Evolutionary conservation across 148 eudicot species (phyloP).

Genomic region (Polygonum maritimum): DNA sequence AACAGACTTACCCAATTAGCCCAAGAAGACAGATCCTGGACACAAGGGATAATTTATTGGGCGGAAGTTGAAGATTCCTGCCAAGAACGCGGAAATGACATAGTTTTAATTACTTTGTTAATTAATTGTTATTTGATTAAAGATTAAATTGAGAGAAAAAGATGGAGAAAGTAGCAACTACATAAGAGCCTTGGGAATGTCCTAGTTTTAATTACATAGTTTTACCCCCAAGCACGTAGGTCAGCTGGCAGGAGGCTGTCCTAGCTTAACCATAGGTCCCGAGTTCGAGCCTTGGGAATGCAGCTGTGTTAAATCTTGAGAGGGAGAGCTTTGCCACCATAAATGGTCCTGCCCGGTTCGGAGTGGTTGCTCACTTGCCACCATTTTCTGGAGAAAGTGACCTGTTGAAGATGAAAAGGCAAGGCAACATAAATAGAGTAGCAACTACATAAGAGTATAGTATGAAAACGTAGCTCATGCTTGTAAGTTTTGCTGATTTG

Average conservation of each 20-base stretch:
- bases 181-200: too few species aligned
- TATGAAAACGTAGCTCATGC: slow-evolving; percentile 32
- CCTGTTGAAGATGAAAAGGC: slow-evolving; percentile 21
- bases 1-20: slow-evolving; percentile 22
- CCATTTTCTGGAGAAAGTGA: slow-evolving; percentile 1
- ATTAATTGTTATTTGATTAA: not conserved
- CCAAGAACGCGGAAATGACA: not conserved
- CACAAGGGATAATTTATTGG: slow-evolving; percentile 20
- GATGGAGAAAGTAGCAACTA: not conserved
- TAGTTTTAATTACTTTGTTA: too few species aligned
- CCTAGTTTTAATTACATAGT: too few species aligned
- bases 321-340: too few species aligned
- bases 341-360: too few species aligned
- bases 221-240: too few species aligned
- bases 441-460: slow-evolving; percentile 31
- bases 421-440: slow-evolving; percentile 30
- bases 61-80: slow-evolving; percentile 29
- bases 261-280: too few species aligned
- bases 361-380: too few species aligned
- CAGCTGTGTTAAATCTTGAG: too few species aligned
- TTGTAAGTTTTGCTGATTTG: slow-evolving; percentile 33
- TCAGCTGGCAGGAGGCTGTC: too few species aligned
- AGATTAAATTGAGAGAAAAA: not conserved
- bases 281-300: too few species aligned
- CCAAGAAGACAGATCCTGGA: slow-evolving; percentile 25